Conservation (phyloP, 176 grass and related monocot genomes). For the Ensete ventricosum region DNA sequence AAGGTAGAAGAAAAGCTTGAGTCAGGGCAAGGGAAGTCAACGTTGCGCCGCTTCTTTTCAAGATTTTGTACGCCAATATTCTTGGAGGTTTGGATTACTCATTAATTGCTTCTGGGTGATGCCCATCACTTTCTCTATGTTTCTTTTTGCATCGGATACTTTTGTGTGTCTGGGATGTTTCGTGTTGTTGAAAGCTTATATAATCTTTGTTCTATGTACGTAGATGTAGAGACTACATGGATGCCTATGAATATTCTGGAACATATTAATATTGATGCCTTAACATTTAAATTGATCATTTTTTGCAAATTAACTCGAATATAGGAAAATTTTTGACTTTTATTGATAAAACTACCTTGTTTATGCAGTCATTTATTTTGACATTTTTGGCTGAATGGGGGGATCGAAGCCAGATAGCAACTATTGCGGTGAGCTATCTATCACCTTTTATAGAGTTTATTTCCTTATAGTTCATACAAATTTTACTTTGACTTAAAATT, state of each 20-base stretch:
- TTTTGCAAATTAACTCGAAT: too few species aligned
- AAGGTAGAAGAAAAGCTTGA: conserved; percentile 97
- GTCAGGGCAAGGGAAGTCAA: conserved; percentile 77
- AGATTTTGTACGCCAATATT: conserved; percentile 98
- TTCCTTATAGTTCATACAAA: too few species aligned
- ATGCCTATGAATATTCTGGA: not conserved
- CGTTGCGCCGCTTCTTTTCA: conserved; percentile 67
- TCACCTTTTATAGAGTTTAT: too few species aligned
- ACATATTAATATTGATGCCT: not conserved
- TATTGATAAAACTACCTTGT: conserved; percentile 13
- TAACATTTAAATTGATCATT: too few species aligned
- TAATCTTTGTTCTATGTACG: not conserved
- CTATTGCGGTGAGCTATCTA: conserved; percentile 56
- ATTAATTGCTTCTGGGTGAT: not conserved
- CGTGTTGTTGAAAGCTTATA: not conserved
- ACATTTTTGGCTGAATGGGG: conserved; percentile 98
- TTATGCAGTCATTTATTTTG: conserved; percentile 85
- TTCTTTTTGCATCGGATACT: not conserved
- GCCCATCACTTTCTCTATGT: not conserved
- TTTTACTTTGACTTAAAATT: too few species aligned
- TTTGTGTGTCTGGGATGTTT: too few species aligned
- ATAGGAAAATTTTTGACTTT: not conserved
- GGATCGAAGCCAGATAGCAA: conserved; percentile 94
- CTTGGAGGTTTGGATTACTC: conserved; percentile 48
- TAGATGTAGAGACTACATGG: not conserved